These are phyloP conservation scores for Eutrema heterophyllum DNA, from an alignment of 345 rosid genomes.

Conservation along the genomic window DNA sequence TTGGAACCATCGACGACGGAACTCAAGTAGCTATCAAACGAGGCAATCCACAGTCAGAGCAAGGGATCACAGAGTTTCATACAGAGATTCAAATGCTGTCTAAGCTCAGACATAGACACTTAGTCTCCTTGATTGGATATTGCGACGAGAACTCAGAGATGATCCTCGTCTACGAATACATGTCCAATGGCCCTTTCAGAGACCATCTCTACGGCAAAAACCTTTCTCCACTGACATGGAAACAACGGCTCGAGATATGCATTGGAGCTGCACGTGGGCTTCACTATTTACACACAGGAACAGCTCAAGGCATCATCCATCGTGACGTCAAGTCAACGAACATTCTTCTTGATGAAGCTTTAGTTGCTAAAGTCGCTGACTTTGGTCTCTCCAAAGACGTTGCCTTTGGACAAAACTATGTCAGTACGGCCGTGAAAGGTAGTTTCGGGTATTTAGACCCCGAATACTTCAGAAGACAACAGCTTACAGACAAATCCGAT, in stretches of 20 bases:
- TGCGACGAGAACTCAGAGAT: slow-evolving; percentile 73
- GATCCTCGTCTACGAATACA: slow-evolving; percentile 78
- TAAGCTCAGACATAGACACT: slow-evolving; percentile 75
- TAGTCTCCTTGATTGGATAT: slow-evolving; percentile 74
- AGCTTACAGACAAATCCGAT: slow-evolving; percentile 55
- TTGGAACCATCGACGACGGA: slow-evolving; percentile 56
- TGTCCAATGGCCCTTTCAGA: slow-evolving; percentile 73
- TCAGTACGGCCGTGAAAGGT: slow-evolving; percentile 41
- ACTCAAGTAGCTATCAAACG: slow-evolving; percentile 71
- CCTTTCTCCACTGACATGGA: slow-evolving; percentile 56
- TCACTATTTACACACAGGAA: slow-evolving; percentile 76
- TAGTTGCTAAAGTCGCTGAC: slow-evolving; percentile 74
- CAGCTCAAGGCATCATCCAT: slow-evolving; percentile 82
- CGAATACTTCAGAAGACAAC: slow-evolving; percentile 61
- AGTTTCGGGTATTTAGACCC: slow-evolving; percentile 58
- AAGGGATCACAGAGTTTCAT: slow-evolving; percentile 74
- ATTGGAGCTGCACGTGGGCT: slow-evolving; percentile 77
- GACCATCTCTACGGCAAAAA: slow-evolving; percentile 64
- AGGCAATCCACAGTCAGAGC: slow-evolving; percentile 81
- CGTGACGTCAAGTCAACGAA: slow-evolving; percentile 81
- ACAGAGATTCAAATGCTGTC: slow-evolving; percentile 83
- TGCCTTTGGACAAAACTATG: slow-evolving; percentile 60
- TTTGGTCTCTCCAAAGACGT: slow-evolving; percentile 81
- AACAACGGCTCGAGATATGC: slow-evolving; percentile 63
- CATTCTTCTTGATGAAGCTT: slow-evolving; percentile 60